These are phyloP conservation scores for Jatropha multifida DNA, from an alignment of 441 rosid species.

Conservation along the genomic window DNA sequence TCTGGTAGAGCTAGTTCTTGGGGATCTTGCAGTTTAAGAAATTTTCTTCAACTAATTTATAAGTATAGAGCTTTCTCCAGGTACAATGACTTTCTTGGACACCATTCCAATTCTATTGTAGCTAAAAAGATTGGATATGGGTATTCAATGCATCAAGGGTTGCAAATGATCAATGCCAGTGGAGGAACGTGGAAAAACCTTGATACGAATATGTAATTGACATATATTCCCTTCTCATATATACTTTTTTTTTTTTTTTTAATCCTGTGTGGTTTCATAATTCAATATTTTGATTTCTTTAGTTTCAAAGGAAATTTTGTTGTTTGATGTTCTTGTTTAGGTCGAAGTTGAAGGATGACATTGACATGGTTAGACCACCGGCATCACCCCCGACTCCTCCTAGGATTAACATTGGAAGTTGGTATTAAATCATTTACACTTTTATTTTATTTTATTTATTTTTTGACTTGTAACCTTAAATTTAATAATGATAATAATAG, in stretches of 20 bases:
- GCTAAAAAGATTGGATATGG: slow-evolving; percentile 16
- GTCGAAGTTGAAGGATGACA: slow-evolving; percentile 16
- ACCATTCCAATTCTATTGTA: neutral
- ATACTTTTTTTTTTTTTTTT: neutral
- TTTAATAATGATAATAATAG: too few species aligned
- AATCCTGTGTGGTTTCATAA: neutral
- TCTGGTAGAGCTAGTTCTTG: slow-evolving; percentile 7
- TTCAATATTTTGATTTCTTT: neutral
- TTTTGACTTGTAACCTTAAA: too few species aligned
- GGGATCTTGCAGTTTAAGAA: slow-evolving; percentile 18
- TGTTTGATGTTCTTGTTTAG: slow-evolving; percentile 12
- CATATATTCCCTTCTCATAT: neutral
- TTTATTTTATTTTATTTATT: neutral
- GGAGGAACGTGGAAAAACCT: slow-evolving; percentile 15
- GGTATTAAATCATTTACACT: slow-evolving; percentile 26
- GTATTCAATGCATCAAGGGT: slow-evolving; percentile 20
- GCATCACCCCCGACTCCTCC: slow-evolving; percentile 28
- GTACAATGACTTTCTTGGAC: neutral
- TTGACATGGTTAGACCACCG: slow-evolving; percentile 6
- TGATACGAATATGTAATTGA: slow-evolving; percentile 14
- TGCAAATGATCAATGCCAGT: slow-evolving; percentile 21
- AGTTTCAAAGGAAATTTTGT: neutral
- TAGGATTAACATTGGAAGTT: slow-evolving; percentile 33
- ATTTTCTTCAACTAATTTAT: slow-evolving; percentile 4
- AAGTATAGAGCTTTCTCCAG: slow-evolving; percentile 10